Evolutionary conservation across 2,329 filamentous ascomycete genomes (phyloP).

Genomic region (Pseudopithomyces chartarum): DNA sequence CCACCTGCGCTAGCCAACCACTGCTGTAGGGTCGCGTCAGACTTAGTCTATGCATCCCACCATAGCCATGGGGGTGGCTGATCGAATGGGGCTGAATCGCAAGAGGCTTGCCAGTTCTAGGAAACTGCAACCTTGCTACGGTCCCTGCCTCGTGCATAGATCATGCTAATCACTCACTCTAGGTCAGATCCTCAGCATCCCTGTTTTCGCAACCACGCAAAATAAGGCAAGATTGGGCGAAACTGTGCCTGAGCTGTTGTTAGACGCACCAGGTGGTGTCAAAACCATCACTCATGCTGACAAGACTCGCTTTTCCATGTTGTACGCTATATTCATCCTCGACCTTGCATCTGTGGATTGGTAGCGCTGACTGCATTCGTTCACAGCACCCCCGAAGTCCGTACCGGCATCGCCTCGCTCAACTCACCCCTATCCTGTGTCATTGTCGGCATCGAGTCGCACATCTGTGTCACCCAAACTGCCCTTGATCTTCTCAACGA

Average conservation of each 20-base stretch:
- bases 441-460: conserved; percentile 88
- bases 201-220: conserved; percentile 86
- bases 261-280: conserved; percentile 56
- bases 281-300: conserved; percentile 67
- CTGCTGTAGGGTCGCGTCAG: background rate
- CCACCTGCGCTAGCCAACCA: conserved; percentile 48
- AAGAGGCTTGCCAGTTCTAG: background rate
- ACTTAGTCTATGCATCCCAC: conserved; percentile 4
- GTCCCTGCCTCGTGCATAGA: conserved; percentile 44
- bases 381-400: conserved; percentile 65
- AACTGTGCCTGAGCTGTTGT: conserved; percentile 73
- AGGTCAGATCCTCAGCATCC: conserved; percentile 69
- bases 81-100: background rate
- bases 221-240: conserved; percentile 77
- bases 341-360: background rate
- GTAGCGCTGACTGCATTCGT: conserved; percentile 1
- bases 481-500: conserved; percentile 72
- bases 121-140: background rate
- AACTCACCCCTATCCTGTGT: conserved; percentile 57
- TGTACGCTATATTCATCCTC: conserved; percentile 36
- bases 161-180: conserved; percentile 6
- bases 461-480: conserved; percentile 95
- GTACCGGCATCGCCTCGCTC: conserved; percentile 48
- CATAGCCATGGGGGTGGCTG: background rate
- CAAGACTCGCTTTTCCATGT: conserved; percentile 92